phyloP scores from a whole-genome alignment of 176 grass and related monocot genomes.

The Raddia distichophylla region DNA sequence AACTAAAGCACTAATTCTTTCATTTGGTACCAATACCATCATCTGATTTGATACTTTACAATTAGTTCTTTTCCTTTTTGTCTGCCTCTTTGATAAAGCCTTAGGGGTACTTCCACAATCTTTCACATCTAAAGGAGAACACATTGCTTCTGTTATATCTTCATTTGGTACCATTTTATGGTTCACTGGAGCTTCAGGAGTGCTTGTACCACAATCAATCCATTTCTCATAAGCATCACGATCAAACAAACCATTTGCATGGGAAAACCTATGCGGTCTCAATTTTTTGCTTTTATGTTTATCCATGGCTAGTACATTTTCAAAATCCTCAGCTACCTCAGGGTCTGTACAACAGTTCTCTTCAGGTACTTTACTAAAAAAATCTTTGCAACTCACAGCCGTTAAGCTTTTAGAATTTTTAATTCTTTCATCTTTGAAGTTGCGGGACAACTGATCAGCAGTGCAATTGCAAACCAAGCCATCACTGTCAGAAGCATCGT shows the following conservation, averaged over 20 bases:
- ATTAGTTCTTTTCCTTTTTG: constrained; percentile 1
- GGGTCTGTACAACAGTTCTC: not conserved
- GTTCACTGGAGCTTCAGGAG: constrained; percentile 12
- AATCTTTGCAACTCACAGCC: no score
- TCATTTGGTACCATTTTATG: constrained; percentile 17
- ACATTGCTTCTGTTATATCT: constrained; percentile 16
- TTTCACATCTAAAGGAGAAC: constrained; percentile 10
- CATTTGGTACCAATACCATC: not conserved
- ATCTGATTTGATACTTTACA: constrained; percentile 4
- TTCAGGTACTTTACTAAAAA: no score
- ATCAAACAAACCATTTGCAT: constrained; percentile 22
- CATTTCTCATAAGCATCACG: not conserved
- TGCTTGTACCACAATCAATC: not conserved
- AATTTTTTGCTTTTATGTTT: constrained; percentile 11
- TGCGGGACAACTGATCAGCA: constrained; percentile 15
- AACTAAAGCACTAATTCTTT: constrained; percentile 17
- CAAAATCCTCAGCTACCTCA: not conserved
- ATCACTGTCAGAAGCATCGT: not conserved
- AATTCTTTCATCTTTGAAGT: constrained; percentile 1
- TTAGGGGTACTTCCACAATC: constrained; percentile 22
- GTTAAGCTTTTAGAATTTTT: not conserved
- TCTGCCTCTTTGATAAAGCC: constrained; percentile 8
- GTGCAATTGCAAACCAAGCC: constrained; percentile 8
- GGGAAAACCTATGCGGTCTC: constrained; percentile 11
- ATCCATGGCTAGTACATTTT: not conserved